A percentile compares a stretch with the other conserved stretches of the same genome.
These are phyloP conservation scores for Candida rishiriensis DNA, from an alignment of 805 yeast genomes.

Conservation along the genomic window DNA sequence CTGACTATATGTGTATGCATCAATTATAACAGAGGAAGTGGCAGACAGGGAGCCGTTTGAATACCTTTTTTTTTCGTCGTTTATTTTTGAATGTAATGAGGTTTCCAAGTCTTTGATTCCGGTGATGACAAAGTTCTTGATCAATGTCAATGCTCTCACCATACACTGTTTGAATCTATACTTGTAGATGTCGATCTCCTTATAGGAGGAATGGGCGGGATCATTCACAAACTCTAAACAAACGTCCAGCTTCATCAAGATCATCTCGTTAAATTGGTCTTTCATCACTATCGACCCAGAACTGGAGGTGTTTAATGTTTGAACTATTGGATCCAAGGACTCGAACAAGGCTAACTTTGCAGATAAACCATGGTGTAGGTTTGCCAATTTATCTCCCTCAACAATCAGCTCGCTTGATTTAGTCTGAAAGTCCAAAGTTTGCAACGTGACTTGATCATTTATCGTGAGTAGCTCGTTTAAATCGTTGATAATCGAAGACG, in stretches of 20 bases:
- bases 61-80: constrained; percentile 15
- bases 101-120: constrained; percentile 35
- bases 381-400: constrained; percentile 39
- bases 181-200: constrained; percentile 64
- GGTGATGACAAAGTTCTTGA: constrained; percentile 59
- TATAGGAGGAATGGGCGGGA: constrained; percentile 47
- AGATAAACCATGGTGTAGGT: constrained; percentile 41
- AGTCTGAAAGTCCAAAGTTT: constrained; percentile 60
- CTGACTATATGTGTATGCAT: constrained; percentile 64
- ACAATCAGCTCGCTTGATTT: constrained; percentile 48
- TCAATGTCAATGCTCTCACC: constrained; percentile 72
- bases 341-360: constrained; percentile 58
- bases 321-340: constrained; percentile 63
- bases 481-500: constrained; percentile 39
- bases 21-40: constrained; percentile 39
- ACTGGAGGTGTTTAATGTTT: constrained; percentile 58
- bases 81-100: constrained; percentile 15
- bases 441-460: constrained; percentile 54
- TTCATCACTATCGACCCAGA: constrained; percentile 64
- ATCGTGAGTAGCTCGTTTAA: constrained; percentile 45
- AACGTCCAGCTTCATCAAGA: constrained; percentile 56
- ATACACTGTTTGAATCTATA: constrained; percentile 78
- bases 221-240: constrained; percentile 58
- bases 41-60: constrained; percentile 11
- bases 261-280: constrained; percentile 45